Evolutionary conservation across 208 protist genomes (phyloP).

Genomic region (Trypanosomatidae sp.): DNA sequence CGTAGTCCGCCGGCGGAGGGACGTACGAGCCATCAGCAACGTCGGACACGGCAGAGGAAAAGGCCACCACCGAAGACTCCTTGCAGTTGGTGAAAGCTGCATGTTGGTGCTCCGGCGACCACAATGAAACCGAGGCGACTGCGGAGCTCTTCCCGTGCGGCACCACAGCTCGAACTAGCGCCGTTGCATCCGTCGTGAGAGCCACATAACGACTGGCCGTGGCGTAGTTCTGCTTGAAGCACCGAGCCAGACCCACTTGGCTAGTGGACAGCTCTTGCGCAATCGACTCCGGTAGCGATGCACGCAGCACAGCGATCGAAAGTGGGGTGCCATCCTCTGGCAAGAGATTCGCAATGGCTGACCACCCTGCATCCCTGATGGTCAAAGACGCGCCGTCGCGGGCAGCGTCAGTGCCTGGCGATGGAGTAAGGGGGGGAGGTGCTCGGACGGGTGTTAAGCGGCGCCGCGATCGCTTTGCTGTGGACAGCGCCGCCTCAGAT

Average conservation of each 20-base stretch:
- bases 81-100: neutral
- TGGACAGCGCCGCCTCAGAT: neutral
- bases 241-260: conserved; percentile 36
- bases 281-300: conserved; percentile 26
- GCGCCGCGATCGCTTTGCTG: neutral
- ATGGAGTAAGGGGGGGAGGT: neutral
- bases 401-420: neutral
- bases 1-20: conserved; percentile 14
- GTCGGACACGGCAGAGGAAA: neutral
- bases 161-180: conserved; percentile 5
- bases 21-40: conserved; percentile 11
- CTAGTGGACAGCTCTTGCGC: conserved; percentile 15
- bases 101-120: neutral
- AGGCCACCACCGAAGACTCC: neutral
- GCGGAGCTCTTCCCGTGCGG: neutral
- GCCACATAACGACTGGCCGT: conserved; percentile 1
- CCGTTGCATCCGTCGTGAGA: conserved; percentile 14
- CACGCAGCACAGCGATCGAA: conserved; percentile 27
- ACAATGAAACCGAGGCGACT: neutral
- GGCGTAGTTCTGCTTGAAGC: conserved; percentile 33
- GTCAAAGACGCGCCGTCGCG: neutral
- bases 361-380: conserved; percentile 1
- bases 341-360: conserved; percentile 12
- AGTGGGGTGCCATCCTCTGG: conserved; percentile 23
- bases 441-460: neutral